Percentiles rank a stretch among this genome's conserved stretches.
These are phyloP conservation scores for Sphagnum contortum DNA, from an alignment of 225 moss, liverwort and hornwort genomes.

Conservation along the genomic window DNA sequence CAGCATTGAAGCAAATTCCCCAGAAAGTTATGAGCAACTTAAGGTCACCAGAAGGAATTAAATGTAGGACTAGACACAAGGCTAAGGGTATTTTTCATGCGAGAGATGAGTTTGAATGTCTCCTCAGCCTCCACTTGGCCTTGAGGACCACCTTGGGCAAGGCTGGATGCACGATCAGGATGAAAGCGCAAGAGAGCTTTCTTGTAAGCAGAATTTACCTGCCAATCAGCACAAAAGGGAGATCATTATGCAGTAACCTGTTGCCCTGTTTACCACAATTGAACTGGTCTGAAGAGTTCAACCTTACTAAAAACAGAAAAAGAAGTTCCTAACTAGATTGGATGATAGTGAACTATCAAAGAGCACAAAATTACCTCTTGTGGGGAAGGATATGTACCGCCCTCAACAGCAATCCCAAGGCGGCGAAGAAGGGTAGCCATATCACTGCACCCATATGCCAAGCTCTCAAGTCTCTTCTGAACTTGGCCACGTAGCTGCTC, in stretches of 20 bases:
- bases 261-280: no score
- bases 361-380: constrained; percentile 40
- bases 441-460: constrained; percentile 62
- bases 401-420: constrained; percentile 71
- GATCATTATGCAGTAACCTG: no score
- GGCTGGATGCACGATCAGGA: constrained; percentile 75
- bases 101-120: constrained; percentile 87
- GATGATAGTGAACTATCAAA: no score
- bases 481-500: constrained; percentile 81
- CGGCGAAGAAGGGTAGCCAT: constrained; percentile 70
- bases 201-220: constrained; percentile 92
- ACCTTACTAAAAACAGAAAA: no score
- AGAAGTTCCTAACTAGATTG: no score
- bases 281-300: no score
- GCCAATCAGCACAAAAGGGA: neutral
- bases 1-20: neutral
- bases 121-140: constrained; percentile 94
- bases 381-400: constrained; percentile 41
- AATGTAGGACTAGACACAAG: constrained; percentile 26
- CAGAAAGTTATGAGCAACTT: neutral
- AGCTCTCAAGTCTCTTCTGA: constrained; percentile 53
- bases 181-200: constrained; percentile 84
- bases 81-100: constrained; percentile 53
- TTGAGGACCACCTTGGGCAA: constrained; percentile 59
- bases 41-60: constrained; percentile 13